phyloP scores from a whole-genome alignment of 345 rosid genomes.

The Brassica napus region DNA sequence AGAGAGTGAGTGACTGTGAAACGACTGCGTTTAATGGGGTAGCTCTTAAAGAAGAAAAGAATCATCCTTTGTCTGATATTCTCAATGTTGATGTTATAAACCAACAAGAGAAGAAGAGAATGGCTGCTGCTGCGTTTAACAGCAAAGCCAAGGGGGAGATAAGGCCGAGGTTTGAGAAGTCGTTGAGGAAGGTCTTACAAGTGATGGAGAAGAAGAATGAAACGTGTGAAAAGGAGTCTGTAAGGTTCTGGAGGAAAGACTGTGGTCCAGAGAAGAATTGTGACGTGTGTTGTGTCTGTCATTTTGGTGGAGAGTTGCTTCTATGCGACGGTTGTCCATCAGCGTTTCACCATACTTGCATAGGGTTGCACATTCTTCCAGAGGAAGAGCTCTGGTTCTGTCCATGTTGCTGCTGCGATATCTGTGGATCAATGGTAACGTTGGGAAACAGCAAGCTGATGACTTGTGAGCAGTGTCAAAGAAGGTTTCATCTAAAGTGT shows the following conservation, averaged over 20 bases:
- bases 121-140: background rate
- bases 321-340: conserved; percentile 66
- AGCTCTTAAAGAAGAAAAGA: background rate
- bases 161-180: conserved; percentile 44
- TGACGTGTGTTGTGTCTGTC: conserved; percentile 49
- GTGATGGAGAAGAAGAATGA: background rate
- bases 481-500: conserved; percentile 56
- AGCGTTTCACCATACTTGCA: conserved; percentile 48
- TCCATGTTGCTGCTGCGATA: conserved; percentile 66
- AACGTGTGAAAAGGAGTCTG: background rate
- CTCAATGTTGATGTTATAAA: background rate
- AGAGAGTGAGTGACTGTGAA: background rate
- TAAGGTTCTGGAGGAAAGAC: background rate
- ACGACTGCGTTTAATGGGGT: background rate
- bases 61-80: background rate
- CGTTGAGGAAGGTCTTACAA: conserved; percentile 4
- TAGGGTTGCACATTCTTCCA: conserved; percentile 56
- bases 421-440: conserved; percentile 44
- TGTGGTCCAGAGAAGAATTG: conserved; percentile 12
- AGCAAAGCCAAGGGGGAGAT: background rate
- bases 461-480: conserved; percentile 62
- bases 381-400: conserved; percentile 72
- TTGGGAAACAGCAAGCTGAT: conserved; percentile 5
- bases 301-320: conserved; percentile 53
- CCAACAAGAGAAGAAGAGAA: background rate